Evolutionary conservation across 768 basidiomycete species (phyloP).

Genomic region (Lentinula sp.): DNA sequence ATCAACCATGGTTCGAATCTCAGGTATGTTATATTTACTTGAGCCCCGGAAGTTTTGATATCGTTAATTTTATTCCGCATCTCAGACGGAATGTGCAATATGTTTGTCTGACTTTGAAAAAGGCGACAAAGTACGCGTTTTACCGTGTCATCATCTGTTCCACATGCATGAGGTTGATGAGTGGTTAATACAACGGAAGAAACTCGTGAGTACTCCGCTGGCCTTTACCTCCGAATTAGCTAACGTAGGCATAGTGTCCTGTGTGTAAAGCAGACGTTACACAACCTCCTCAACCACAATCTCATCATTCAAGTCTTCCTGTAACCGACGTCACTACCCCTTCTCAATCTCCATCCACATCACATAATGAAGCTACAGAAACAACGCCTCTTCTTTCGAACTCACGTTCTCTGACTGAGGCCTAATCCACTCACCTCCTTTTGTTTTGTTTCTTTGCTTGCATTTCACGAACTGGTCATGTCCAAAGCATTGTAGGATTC

Average conservation of each 20-base stretch:
- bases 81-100: conserved; percentile 85
- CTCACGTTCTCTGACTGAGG: neutral
- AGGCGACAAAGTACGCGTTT: conserved; percentile 85
- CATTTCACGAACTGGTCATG: neutral
- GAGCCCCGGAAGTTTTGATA: neutral
- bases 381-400: conserved; percentile 8
- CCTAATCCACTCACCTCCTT: neutral
- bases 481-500: neutral
- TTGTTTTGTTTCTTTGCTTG: neutral
- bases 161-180: conserved; percentile 88
- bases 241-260: conserved; percentile 59
- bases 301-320: neutral
- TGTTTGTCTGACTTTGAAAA: conserved; percentile 83
- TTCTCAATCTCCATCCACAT: neutral
- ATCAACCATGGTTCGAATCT: conserved; percentile 71
- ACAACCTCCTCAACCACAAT: conserved; percentile 28
- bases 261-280: conserved; percentile 93
- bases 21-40: neutral
- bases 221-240: conserved; percentile 6
- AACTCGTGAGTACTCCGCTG: conserved; percentile 57
- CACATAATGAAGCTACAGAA: neutral
- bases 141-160: conserved; percentile 95
- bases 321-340: neutral
- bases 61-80: neutral
- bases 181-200: conserved; percentile 91